Conservation (phyloP, 2,329 filamentous ascomycete species). For the Nectriaceae sp. region DNA sequence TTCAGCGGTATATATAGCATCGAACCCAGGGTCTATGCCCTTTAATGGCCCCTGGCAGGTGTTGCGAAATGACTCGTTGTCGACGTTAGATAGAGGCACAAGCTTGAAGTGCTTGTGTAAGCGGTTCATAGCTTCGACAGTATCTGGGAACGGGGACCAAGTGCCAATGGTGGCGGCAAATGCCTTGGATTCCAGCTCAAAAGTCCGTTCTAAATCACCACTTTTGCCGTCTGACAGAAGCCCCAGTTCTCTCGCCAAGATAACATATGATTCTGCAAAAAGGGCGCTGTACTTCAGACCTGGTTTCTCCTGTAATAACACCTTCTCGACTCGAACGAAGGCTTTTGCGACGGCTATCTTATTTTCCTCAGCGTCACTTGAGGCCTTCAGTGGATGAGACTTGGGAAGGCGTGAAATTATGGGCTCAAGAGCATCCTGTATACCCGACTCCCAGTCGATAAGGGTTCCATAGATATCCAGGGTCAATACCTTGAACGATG, state of each 20-base stretch:
- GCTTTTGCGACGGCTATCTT: constrained; percentile 42
- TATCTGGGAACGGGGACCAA: constrained; percentile 62
- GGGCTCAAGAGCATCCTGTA: constrained; percentile 54
- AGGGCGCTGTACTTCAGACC: constrained; percentile 59
- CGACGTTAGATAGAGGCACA: constrained; percentile 57
- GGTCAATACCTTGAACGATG: constrained; percentile 50
- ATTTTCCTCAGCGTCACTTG: constrained; percentile 26
- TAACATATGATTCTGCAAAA: constrained; percentile 49
- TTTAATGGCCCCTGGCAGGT: constrained; percentile 46
- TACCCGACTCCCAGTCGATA: constrained; percentile 73
- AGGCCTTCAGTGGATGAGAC: constrained; percentile 50
- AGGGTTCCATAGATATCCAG: constrained; percentile 82
- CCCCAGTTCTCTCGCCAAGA: constrained; percentile 44
- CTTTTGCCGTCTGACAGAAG: too few species aligned
- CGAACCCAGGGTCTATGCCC: constrained; percentile 47
- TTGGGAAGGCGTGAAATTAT: constrained; percentile 46
- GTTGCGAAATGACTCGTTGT: constrained; percentile 48
- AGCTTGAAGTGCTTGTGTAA: constrained; percentile 56
- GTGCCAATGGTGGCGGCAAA: constrained; percentile 53
- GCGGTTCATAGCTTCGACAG: constrained; percentile 50
- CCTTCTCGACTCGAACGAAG: constrained; percentile 44
- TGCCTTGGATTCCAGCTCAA: constrained; percentile 38
- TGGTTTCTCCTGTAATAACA: constrained; percentile 55
- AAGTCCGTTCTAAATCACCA: constrained; percentile 23
- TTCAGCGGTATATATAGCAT: constrained; percentile 65